Conservation (phyloP, 2,329 filamentous ascomycete genomes). For the Calonectria hongkongensis region DNA sequence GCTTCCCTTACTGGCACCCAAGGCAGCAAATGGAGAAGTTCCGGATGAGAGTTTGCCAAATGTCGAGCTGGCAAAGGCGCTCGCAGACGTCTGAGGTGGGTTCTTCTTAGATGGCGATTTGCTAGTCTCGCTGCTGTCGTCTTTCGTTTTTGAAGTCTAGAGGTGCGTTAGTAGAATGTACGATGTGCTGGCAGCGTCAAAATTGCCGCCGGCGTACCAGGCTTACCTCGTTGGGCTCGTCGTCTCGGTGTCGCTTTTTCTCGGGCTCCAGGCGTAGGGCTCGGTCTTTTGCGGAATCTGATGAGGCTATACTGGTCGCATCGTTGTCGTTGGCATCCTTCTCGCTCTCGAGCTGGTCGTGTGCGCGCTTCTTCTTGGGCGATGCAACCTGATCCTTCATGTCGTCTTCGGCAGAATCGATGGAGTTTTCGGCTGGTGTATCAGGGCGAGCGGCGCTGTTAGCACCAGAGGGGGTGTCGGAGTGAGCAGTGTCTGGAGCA, state of each 20-base stretch:
- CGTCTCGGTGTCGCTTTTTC: conserved; percentile 78
- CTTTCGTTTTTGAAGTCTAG: conserved; percentile 47
- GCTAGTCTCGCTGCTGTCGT: conserved; percentile 48
- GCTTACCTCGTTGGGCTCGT: conserved; percentile 60
- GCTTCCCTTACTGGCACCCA: conserved; percentile 69
- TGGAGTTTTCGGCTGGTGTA: conserved; percentile 57
- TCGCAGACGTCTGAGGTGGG: conserved; percentile 68
- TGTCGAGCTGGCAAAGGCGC: conserved; percentile 80
- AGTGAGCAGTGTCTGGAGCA: conserved; percentile 50
- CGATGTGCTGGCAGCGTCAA: conserved; percentile 22
- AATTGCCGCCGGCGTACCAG: conserved; percentile 56
- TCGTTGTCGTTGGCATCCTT: conserved; percentile 66
- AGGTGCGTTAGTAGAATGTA: conserved; percentile 41
- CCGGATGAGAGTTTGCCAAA: conserved; percentile 80
- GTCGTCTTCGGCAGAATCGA: conserved; percentile 61
- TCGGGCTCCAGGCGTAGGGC: conserved; percentile 72
- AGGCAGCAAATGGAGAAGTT: conserved; percentile 78
- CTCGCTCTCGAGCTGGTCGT: conserved; percentile 74
- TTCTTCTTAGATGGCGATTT: conserved; percentile 53
- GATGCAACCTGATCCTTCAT: conserved; percentile 72
- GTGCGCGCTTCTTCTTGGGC: conserved; percentile 80
- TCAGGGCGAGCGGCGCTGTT: conserved; percentile 54
- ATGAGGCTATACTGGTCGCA: conserved; percentile 63
- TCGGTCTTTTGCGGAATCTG: conserved; percentile 69
- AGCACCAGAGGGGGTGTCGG: conserved; percentile 44